Evolutionary conservation across 306 rosid genomes (phyloP).

Genomic region (Morella rubra): DNA sequence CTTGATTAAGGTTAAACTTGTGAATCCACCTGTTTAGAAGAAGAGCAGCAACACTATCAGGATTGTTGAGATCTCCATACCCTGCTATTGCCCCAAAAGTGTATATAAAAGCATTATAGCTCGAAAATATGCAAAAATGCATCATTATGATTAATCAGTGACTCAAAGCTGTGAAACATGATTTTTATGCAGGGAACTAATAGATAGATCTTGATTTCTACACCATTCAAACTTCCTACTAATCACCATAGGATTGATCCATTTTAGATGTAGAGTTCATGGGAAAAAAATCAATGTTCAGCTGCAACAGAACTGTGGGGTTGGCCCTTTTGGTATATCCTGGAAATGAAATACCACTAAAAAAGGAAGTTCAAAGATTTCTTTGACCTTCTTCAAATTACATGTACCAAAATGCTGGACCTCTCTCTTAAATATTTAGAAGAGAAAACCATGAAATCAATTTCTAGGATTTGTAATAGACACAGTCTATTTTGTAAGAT

Average conservation of each 20-base stretch:
- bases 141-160: not conserved
- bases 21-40: constrained; percentile 60
- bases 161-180: not conserved
- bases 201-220: not conserved
- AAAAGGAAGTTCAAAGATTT: not conserved
- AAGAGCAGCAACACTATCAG: constrained; percentile 52
- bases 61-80: constrained; percentile 36
- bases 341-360: not conserved
- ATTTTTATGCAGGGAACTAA: not conserved
- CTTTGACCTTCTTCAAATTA: not conserved
- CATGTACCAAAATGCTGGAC: not conserved
- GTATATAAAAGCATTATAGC: constrained; percentile 2
- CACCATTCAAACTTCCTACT: not conserved
- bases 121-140: not conserved
- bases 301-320: not conserved
- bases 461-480: not conserved
- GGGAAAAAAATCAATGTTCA: not conserved
- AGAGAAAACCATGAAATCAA: not conserved
- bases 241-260: not conserved
- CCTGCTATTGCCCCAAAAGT: constrained; percentile 34
- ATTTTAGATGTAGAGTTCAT: not conserved
- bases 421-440: not conserved
- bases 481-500: not conserved
- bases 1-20: constrained; percentile 10
- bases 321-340: not conserved